These are phyloP conservation scores for Brassica rapa DNA, from an alignment of 345 rosid genomes.

Conservation along the genomic window DNA sequence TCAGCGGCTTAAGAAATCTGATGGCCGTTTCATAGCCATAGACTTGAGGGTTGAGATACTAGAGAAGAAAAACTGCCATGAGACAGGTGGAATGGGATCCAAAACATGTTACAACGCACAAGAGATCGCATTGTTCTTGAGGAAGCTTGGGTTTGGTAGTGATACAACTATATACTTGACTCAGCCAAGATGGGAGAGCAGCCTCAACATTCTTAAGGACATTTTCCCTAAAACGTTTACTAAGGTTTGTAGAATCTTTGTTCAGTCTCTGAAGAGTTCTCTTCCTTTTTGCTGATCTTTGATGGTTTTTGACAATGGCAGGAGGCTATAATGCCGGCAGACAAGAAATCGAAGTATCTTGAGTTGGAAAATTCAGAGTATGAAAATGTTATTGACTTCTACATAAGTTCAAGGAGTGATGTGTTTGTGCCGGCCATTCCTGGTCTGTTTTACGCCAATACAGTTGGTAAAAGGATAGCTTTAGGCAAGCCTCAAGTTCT, in stretches of 20 bases:
- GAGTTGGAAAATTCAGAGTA: conserved; percentile 73
- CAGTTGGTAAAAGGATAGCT: conserved; percentile 89
- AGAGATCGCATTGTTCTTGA: conserved; percentile 76
- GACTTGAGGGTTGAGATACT: conserved; percentile 86
- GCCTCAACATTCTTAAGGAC: conserved; percentile 79
- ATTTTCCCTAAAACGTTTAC: conserved; percentile 86
- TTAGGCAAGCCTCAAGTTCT: conserved; percentile 84
- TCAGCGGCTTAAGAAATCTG: conserved; percentile 66
- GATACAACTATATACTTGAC: conserved; percentile 85
- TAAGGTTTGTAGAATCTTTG: conserved; percentile 54
- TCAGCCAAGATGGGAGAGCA: conserved; percentile 89
- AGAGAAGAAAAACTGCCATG: conserved; percentile 68
- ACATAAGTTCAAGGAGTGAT: conserved; percentile 78
- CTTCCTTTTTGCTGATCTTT: conserved; percentile 7
- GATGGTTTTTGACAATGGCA: conserved; percentile 38
- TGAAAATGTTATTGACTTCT: conserved; percentile 89
- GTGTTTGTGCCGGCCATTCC: conserved; percentile 94
- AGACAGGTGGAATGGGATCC: conserved; percentile 44
- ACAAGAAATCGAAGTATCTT: conserved; percentile 69
- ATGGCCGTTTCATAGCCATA: conserved; percentile 78
- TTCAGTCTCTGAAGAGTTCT: conserved; percentile 9
- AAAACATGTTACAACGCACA: conserved; percentile 81
- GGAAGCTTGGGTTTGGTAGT: conserved; percentile 74
- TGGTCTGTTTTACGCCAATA: conserved; percentile 90
- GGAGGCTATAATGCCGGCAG: conserved; percentile 86